Evolutionary conservation across 257 asterid species (phyloP), one percentile per base, ranked within the genome.

Genomic region (Perilla frutescens): DNA sequence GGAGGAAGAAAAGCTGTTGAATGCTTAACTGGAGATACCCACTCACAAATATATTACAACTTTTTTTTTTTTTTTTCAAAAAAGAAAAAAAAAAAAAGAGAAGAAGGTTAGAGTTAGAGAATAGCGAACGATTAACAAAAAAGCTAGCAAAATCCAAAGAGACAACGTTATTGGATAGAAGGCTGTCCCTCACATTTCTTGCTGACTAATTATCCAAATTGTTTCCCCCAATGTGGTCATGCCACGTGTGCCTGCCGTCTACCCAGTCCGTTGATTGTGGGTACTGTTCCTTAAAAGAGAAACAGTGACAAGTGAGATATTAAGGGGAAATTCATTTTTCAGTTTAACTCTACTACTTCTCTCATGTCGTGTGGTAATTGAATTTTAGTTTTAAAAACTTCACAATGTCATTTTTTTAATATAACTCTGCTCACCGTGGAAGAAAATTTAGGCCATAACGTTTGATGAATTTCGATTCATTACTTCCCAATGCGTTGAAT

Each of bases 131-230:
- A 56, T n/a, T 32, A 6, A 15, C 10, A 20, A 20, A 31, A 57
- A 76, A 70, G 68, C 45, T 73, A 6, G 26, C 55, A 66, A 73
- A 78, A 76, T 86, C 86, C 60, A 4, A 44, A 26, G 76, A 48
- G 81, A 47, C 75, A 20, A 60, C 12, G 62, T 31, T 32, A 77
- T 78, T 77, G 86, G 83, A 59, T 39, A 70, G 71, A 76, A 48
- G 62, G 73, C 31, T 32, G 73, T 72, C 45, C 11, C 44, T 43
- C 50, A 8, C 50, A 26, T 3, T 8, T 32, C 39, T 29, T 50
- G 20, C n/a, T 11, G 14, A 56, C 45, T n/a, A 9, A 6, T 29
- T n/a, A 51, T 69, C 34, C 15, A 29, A 37, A 44, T 3, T 9
- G 11, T 29, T 76, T 32, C 50, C 32, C 34, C 75, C 63, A 11